A percentile compares a stretch with the other conserved stretches of the same genome.
Evolutionary conservation across 768 basidiomycete species (phyloP).

Genomic region (Russula vinacea): DNA sequence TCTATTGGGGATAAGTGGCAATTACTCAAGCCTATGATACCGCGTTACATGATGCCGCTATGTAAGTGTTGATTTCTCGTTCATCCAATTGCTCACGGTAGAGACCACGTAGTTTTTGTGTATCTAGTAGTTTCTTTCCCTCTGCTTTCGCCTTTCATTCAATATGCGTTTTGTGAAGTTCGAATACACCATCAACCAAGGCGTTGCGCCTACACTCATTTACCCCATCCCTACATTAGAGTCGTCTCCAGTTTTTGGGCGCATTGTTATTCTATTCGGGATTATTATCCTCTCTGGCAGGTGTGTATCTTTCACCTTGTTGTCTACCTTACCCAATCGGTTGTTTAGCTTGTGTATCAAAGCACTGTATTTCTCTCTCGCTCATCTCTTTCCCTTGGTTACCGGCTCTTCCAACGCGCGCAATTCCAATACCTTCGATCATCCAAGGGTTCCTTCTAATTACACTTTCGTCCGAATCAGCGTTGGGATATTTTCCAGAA

Average conservation of each 20-base stretch:
- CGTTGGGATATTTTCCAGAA: constrained; percentile 59
- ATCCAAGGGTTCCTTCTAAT: constrained; percentile 67
- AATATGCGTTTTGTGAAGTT: constrained; percentile 47
- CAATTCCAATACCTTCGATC: constrained; percentile 74
- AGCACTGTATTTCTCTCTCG: constrained; percentile 91
- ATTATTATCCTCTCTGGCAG: constrained; percentile 97
- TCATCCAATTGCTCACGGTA: background rate
- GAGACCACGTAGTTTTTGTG: constrained; percentile 47
- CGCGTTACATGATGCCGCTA: constrained; percentile 89
- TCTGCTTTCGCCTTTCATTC: constrained; percentile 8
- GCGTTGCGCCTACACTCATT: constrained; percentile 83
- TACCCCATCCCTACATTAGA: constrained; percentile 76
- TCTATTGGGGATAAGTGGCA: constrained; percentile 72
- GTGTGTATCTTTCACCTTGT: constrained; percentile 40
- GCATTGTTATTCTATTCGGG: constrained; percentile 81
- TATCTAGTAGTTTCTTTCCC: constrained; percentile 48
- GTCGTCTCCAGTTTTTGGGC: constrained; percentile 59
- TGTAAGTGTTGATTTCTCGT: constrained; percentile 49
- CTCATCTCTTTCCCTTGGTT: constrained; percentile 81
- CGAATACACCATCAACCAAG: constrained; percentile 91
- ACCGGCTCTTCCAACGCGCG: constrained; percentile 65
- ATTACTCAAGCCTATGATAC: constrained; percentile 73
- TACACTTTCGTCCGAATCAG: constrained; percentile 62
- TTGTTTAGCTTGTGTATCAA: constrained; percentile 72
- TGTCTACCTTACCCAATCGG: background rate